These are phyloP conservation scores for Melastoma candidum DNA, from an alignment of 441 rosid species.

Conservation along the genomic window DNA sequence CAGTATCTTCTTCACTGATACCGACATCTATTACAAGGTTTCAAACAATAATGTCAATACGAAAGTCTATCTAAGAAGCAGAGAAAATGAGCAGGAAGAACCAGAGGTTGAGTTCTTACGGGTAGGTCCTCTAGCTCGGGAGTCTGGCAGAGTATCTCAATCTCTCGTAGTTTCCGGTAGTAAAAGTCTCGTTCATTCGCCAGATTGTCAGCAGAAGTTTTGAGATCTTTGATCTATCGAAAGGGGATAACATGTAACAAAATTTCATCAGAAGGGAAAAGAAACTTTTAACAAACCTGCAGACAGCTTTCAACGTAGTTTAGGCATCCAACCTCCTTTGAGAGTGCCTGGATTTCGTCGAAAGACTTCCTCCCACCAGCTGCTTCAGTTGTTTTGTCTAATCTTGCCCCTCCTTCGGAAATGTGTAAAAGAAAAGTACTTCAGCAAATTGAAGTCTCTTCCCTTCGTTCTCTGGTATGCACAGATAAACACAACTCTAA, in stretches of 20 bases:
- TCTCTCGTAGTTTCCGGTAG: conserved; percentile 77
- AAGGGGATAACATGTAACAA: not conserved
- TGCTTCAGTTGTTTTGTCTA: conserved; percentile 25
- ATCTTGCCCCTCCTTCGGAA: conserved; percentile 41
- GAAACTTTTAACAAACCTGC: not conserved
- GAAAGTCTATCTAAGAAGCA: too few species aligned
- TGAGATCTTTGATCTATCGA: conserved; percentile 61
- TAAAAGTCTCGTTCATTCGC: conserved; percentile 93
- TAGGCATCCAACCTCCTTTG: conserved; percentile 46
- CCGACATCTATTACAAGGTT: conserved; percentile 44
- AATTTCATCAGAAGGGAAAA: not conserved
- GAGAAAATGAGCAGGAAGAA: not conserved
- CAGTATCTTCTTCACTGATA: conserved; percentile 75
- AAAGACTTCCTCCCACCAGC: conserved; percentile 36
- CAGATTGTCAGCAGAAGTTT: conserved; percentile 59
- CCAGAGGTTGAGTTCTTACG: conserved; percentile 24
- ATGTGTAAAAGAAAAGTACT: too few species aligned
- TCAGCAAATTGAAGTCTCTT: too few species aligned
- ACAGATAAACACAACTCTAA: not conserved
- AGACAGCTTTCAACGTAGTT: not conserved
- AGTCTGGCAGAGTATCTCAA: conserved; percentile 82
- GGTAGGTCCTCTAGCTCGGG: conserved; percentile 56
- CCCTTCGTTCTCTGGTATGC: too few species aligned
- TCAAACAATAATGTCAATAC: not conserved
- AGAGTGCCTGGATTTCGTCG: conserved; percentile 49